phyloP scores from a whole-genome alignment of 2,329 filamentous ascomycete genomes.

The Colletotrichum paranaense region DNA sequence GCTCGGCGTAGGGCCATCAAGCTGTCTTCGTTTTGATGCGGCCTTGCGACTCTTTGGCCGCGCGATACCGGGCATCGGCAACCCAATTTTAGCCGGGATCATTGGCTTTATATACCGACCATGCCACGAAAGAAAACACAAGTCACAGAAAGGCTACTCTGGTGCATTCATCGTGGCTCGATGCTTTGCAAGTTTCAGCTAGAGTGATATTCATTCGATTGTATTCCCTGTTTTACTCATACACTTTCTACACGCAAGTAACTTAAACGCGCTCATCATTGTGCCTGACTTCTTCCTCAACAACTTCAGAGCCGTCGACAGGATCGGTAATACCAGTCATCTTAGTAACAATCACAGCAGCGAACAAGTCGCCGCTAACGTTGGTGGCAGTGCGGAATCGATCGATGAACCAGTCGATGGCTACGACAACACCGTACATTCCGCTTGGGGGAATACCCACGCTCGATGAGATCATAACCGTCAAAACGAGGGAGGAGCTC shows the following conservation, averaged over 20 bases:
- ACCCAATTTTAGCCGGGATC: too few relatives aligned
- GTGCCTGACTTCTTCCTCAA: slow-evolving; percentile 11
- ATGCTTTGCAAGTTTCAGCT: background rate
- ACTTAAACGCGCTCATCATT: slow-evolving; percentile 29
- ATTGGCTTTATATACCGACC: background rate
- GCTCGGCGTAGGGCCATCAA: background rate
- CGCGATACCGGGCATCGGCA: slow-evolving; percentile 12
- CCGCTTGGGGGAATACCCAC: slow-evolving; percentile 57
- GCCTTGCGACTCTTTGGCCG: slow-evolving; percentile 1
- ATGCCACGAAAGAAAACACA: background rate
- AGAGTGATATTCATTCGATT: slow-evolving; percentile 16
- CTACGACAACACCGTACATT: slow-evolving; percentile 64
- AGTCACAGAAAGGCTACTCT: background rate
- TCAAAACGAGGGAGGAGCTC: slow-evolving; percentile 61
- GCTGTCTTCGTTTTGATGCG: background rate
- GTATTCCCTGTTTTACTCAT: background rate
- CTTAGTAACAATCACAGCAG: slow-evolving; percentile 51
- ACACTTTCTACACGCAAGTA: background rate
- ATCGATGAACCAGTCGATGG: slow-evolving; percentile 68
- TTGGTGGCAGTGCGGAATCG: slow-evolving; percentile 64
- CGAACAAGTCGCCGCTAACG: slow-evolving; percentile 62
- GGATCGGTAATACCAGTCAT: slow-evolving; percentile 49
- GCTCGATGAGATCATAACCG: slow-evolving; percentile 61
- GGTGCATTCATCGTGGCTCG: too few relatives aligned
- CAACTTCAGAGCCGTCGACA: slow-evolving; percentile 30